Percentiles rank a stretch among this genome's conserved stretches.
These are phyloP conservation scores for Parsonsia alboflavescens DNA, from an alignment of 257 asterid species.

Conservation along the genomic window DNA sequence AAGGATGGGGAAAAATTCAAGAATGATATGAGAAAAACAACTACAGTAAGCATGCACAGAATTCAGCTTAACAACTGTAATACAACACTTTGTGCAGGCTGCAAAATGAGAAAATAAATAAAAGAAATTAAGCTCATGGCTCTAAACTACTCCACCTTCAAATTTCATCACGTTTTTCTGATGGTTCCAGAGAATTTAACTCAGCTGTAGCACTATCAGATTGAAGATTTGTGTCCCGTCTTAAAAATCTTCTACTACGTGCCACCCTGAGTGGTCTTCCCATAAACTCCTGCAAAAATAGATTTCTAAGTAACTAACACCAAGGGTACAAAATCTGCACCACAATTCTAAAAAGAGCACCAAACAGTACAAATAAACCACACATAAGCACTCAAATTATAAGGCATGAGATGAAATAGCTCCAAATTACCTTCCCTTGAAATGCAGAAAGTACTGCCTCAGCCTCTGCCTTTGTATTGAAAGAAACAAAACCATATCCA, in stretches of 20 bases:
- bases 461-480: slow-evolving; percentile 68
- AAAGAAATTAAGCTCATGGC: slow-evolving; percentile 28
- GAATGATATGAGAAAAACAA: background rate
- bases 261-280: slow-evolving; percentile 73
- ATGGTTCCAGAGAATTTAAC: slow-evolving; percentile 20
- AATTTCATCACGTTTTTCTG: slow-evolving; percentile 15
- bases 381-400: background rate
- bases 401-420: background rate
- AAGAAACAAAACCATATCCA: slow-evolving; percentile 90
- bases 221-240: slow-evolving; percentile 53
- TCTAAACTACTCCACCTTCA: slow-evolving; percentile 20
- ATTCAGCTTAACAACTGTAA: background rate
- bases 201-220: slow-evolving; percentile 28
- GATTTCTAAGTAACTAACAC: slow-evolving; percentile 6
- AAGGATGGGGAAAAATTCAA: background rate
- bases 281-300: slow-evolving; percentile 70
- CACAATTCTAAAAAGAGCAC: background rate
- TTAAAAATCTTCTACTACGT: slow-evolving; percentile 56
- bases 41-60: background rate
- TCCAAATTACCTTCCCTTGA: slow-evolving; percentile 61
- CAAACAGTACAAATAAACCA: background rate
- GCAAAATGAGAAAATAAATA: slow-evolving; percentile 2
- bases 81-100: slow-evolving; percentile 12
- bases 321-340: background rate
- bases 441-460: slow-evolving; percentile 59